A percentile compares a stretch with the other conserved stretches of the same genome.
Evolutionary conservation across 2,329 filamentous ascomycete species (phyloP).

Genomic region (Cyphellophora europaea): DNA sequence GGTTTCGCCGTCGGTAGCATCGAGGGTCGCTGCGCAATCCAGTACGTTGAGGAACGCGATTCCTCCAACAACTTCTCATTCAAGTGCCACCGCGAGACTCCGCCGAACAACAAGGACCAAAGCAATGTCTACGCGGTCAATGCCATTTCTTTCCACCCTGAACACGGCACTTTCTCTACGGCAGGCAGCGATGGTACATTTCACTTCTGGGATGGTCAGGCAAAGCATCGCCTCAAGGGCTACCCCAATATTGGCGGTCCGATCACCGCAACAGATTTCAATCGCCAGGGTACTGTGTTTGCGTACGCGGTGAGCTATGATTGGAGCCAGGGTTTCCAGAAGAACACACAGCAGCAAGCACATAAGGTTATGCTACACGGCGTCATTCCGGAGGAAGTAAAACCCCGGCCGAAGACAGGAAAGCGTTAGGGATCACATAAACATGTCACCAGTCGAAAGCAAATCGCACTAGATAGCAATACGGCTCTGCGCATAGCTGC

Average conservation of each 20-base stretch:
- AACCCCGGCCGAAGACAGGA: slow-evolving; percentile 39
- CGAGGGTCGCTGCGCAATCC: slow-evolving; percentile 93
- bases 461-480: too few species aligned
- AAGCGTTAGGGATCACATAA: slow-evolving; percentile 23
- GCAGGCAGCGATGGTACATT: slow-evolving; percentile 93
- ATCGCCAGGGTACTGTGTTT: slow-evolving; percentile 72
- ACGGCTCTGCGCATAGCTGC: too few species aligned
- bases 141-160: slow-evolving; percentile 93
- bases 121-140: slow-evolving; percentile 94
- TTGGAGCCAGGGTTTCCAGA: slow-evolving; percentile 92
- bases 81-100: slow-evolving; percentile 89
- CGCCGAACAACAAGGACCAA: slow-evolving; percentile 49
- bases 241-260: slow-evolving; percentile 76
- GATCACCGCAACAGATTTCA: slow-evolving; percentile 89
- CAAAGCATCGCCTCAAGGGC: slow-evolving; percentile 80
- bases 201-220: slow-evolving; percentile 69
- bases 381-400: slow-evolving; percentile 56
- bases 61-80: slow-evolving; percentile 90
- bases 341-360: slow-evolving; percentile 61
- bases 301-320: slow-evolving; percentile 91
- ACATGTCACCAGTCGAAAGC: neutral
- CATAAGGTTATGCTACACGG: slow-evolving; percentile 83
- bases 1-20: slow-evolving; percentile 95
- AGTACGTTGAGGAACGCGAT: slow-evolving; percentile 97
- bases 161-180: slow-evolving; percentile 96